These are phyloP conservation scores for Fusarium nanum DNA, from an alignment of 2,329 filamentous ascomycete genomes.

Conservation along the genomic window DNA sequence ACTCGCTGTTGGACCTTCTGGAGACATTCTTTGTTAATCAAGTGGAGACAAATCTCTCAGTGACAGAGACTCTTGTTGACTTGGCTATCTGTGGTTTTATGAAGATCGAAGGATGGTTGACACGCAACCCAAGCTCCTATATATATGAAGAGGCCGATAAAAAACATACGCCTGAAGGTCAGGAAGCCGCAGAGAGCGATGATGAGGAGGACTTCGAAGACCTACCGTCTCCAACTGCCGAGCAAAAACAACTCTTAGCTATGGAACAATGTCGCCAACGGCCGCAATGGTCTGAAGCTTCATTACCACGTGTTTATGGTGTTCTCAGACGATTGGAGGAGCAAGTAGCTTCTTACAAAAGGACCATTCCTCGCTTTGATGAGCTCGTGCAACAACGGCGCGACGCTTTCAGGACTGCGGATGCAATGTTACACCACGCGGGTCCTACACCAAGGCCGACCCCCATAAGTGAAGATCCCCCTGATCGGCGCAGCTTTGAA, in stretches of 20 bases:
- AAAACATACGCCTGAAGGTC: constrained; percentile 6
- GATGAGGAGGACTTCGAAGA: constrained; percentile 38
- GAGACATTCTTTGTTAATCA: constrained; percentile 89
- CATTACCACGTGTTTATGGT: constrained; percentile 65
- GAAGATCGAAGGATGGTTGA: constrained; percentile 88
- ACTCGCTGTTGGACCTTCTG: constrained; percentile 76
- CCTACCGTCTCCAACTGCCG: constrained; percentile 32
- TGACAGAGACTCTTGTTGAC: constrained; percentile 86
- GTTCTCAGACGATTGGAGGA: constrained; percentile 70
- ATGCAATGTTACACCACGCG: constrained; percentile 57
- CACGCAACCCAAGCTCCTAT: constrained; percentile 75
- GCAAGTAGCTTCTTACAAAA: constrained; percentile 71
- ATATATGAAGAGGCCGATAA: constrained; percentile 59
- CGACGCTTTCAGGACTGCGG: constrained; percentile 72
- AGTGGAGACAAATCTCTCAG: constrained; percentile 87
- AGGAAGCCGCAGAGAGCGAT: constrained; percentile 33
- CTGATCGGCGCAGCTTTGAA: constrained; percentile 59
- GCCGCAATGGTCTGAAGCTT: constrained; percentile 64
- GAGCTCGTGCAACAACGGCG: constrained; percentile 74
- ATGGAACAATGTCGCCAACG: constrained; percentile 65
- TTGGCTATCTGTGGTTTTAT: constrained; percentile 87
- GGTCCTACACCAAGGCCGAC: constrained; percentile 48
- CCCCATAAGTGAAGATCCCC: constrained; percentile 49
- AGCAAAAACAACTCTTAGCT: constrained; percentile 55
- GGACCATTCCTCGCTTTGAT: constrained; percentile 76